Evolutionary conservation across 1,284 basidiomycete species (phyloP).

Genomic region (Athelia psychrophila): DNA sequence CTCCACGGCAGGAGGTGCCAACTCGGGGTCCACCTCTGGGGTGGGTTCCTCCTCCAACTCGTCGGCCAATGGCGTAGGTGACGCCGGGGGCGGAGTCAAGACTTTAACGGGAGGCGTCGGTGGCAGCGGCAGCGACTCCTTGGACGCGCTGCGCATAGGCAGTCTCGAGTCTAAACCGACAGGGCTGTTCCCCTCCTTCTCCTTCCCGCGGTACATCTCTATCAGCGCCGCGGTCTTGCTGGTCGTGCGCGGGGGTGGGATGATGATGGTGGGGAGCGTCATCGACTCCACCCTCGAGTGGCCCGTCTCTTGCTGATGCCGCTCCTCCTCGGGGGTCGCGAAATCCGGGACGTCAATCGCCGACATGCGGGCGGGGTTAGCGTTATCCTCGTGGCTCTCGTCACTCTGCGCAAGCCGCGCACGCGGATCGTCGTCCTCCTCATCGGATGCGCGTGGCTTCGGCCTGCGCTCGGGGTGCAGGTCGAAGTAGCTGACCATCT

Average conservation of each 20-base stretch:
- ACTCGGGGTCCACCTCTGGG: conserved; percentile 17
- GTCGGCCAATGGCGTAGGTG: conserved; percentile 13
- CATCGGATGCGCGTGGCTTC: conserved; percentile 26
- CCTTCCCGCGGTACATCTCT: conserved; percentile 78
- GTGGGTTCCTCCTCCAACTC: conserved; percentile 7
- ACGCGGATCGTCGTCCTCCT: conserved; percentile 34
- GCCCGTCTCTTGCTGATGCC: not conserved
- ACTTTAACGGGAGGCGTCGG: conserved; percentile 9
- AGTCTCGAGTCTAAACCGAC: conserved; percentile 26
- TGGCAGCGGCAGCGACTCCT: conserved; percentile 19
- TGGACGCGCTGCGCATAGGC: conserved; percentile 29
- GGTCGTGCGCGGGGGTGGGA: conserved; percentile 19
- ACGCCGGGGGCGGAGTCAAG: conserved; percentile 13
- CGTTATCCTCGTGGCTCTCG: conserved; percentile 26
- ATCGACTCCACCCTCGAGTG: conserved; percentile 25
- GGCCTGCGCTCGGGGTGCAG: conserved; percentile 54
- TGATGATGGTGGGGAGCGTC: conserved; percentile 20
- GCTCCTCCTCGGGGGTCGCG: not conserved
- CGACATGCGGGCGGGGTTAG: conserved; percentile 3
- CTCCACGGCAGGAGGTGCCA: conserved; percentile 25
- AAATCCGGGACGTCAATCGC: not conserved
- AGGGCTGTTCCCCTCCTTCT: conserved; percentile 36
- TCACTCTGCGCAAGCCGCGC: conserved; percentile 30
- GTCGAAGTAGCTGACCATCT: conserved; percentile 67
- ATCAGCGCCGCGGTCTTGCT: conserved; percentile 75